phyloP scores from a whole-genome alignment of 345 rosid genomes.

The Camelina laxa region DNA sequence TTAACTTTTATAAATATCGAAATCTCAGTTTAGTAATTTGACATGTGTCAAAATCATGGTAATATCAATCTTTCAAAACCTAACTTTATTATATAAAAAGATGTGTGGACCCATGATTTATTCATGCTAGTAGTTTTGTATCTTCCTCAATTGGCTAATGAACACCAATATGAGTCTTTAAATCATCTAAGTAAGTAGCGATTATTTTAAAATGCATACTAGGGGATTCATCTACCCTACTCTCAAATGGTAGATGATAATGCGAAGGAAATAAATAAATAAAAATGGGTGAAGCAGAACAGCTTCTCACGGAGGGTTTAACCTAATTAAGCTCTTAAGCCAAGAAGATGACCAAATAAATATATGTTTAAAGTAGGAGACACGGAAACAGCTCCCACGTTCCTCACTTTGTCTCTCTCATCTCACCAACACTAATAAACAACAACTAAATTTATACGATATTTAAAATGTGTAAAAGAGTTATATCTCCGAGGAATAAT shows the following conservation, averaged over 20 bases:
- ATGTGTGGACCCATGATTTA: not conserved
- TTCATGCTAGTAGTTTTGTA: not conserved
- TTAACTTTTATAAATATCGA: no score
- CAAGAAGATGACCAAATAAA: slow-evolving; percentile 59
- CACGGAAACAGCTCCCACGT: slow-evolving; percentile 94
- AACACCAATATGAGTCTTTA: not conserved
- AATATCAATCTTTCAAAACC: no score
- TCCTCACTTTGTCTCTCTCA: slow-evolving; percentile 52
- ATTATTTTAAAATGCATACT: not conserved
- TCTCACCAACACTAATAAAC: slow-evolving; percentile 33
- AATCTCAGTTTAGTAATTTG: no score
- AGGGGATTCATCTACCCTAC: not conserved
- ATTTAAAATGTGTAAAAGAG: slow-evolving; percentile 36
- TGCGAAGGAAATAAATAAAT: not conserved
- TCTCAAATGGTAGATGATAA: slow-evolving; percentile 13
- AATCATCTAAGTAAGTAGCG: not conserved
- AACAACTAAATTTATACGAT: slow-evolving; percentile 32
- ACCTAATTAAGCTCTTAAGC: slow-evolving; percentile 64
- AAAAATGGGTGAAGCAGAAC: slow-evolving; percentile 22
- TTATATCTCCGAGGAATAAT: slow-evolving; percentile 61
- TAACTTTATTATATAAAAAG: no score
- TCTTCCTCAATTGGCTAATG: slow-evolving; percentile 8
- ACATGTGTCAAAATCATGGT: no score
- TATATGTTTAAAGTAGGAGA: slow-evolving; percentile 68
- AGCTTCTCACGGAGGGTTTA: slow-evolving; percentile 53